phyloP scores from a whole-genome alignment of 495 filamentous ascomycete genomes.

The Cercophora sp. region DNA sequence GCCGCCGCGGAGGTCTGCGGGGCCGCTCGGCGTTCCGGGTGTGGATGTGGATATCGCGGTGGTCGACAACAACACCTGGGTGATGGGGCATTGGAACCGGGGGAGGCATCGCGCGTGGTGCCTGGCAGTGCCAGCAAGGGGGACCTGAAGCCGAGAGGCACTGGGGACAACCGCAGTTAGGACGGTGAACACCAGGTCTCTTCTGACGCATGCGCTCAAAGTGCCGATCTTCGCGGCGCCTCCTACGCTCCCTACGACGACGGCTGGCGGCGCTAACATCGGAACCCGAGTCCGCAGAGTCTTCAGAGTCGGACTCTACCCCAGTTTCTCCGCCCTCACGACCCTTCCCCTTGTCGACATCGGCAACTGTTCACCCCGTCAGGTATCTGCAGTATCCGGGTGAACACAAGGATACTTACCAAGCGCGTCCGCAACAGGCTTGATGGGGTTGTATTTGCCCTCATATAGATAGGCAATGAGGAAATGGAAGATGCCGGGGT shows the following conservation, averaged over 20 bases:
- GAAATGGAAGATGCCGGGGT: conserved; percentile 46
- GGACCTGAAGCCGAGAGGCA: conserved; percentile 33
- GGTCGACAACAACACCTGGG: conserved; percentile 17
- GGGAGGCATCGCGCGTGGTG: conserved; percentile 33
- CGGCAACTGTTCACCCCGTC: conserved; percentile 21
- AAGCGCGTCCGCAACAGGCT: conserved; percentile 33
- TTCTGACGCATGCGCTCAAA: conserved; percentile 38
- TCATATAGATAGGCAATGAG: conserved; percentile 49
- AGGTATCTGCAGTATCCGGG: too few relatives aligned
- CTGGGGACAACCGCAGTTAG: conserved; percentile 39
- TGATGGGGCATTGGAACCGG: conserved; percentile 19
- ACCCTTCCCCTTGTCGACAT: conserved; percentile 37
- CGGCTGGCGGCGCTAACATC: conserved; percentile 34
- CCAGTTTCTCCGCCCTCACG: conserved; percentile 22
- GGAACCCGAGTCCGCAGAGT: conserved; percentile 27
- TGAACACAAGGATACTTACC: too few relatives aligned
- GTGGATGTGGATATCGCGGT: conserved; percentile 8
- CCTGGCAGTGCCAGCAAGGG: conserved; percentile 44
- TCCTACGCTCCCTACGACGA: conserved; percentile 30
- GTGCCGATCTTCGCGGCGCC: conserved; percentile 33
- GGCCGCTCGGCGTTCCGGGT: not conserved
- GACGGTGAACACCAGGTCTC: conserved; percentile 38
- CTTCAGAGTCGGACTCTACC: conserved; percentile 32
- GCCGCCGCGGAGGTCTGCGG: conserved; percentile 11
- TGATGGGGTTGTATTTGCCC: conserved; percentile 43